Conservation (phyloP, 78 protist species). For the Planoprotostelium fungivorum region DNA sequence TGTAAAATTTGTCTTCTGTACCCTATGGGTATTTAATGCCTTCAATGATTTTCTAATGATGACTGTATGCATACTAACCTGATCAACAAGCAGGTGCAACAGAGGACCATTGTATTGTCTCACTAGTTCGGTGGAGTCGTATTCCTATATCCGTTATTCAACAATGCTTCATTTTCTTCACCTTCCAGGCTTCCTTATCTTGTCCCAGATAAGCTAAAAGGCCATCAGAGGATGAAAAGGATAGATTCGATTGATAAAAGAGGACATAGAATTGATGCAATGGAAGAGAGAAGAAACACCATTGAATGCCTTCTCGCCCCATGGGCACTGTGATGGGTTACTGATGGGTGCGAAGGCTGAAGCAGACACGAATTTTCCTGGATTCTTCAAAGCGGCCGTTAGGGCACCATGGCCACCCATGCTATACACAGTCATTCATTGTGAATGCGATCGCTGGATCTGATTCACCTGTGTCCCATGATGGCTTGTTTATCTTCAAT, state of each 20-base stretch:
- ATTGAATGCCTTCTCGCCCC: constrained; percentile 72
- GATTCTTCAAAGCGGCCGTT: constrained; percentile 40
- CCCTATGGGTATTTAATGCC: constrained; percentile 12
- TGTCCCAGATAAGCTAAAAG: constrained; percentile 70
- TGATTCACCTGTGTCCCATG: constrained; percentile 36
- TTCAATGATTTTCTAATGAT: neutral
- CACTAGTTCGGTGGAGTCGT: constrained; percentile 25
- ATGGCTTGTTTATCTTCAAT: constrained; percentile 35
- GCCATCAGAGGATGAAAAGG: neutral
- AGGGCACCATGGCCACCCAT: constrained; percentile 97
- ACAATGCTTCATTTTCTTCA: neutral
- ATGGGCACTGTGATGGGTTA: constrained; percentile 67
- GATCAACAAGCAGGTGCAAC: constrained; percentile 2
- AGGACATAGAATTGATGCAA: neutral
- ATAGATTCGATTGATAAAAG: neutral
- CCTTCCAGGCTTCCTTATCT: constrained; percentile 35
- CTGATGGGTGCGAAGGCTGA: constrained; percentile 92
- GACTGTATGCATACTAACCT: neutral
- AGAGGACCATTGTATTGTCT: constrained; percentile 42
- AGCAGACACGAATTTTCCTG: constrained; percentile 47
- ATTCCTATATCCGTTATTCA: no score
- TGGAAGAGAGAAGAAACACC: no score
- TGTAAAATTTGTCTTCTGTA: constrained; percentile 44
- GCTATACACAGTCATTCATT: neutral
- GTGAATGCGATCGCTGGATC: neutral